Conservation (phyloP, 2,329 filamentous ascomycete genomes). For the Xylariaceae sp. region DNA sequence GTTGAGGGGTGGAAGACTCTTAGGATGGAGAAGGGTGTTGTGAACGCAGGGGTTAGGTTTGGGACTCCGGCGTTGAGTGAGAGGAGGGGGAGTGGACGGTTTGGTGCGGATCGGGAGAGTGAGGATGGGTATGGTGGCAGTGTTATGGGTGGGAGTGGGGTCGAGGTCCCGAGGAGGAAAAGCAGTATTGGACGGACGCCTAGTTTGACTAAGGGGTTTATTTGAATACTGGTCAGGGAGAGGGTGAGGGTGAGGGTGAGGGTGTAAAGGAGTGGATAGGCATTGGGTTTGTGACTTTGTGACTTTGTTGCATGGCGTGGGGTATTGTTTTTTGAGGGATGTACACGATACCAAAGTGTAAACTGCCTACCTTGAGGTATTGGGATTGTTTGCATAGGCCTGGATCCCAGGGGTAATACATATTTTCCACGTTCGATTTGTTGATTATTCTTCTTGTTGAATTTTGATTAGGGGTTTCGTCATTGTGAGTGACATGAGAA, state of each 20-base stretch:
- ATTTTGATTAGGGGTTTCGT: no score
- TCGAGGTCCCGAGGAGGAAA: conserved; percentile 62
- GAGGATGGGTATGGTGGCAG: conserved; percentile 31
- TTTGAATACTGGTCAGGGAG: no score
- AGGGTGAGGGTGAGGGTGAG: neutral
- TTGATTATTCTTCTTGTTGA: no score
- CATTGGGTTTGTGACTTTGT: conserved; percentile 2
- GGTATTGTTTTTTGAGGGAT: no score
- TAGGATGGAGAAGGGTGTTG: conserved; percentile 56
- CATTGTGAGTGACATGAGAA: neutral
- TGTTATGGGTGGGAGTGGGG: conserved; percentile 27
- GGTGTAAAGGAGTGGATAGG: neutral
- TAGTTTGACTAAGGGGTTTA: conserved; percentile 75
- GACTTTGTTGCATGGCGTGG: conserved; percentile 1
- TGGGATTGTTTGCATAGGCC: no score
- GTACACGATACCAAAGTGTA: no score
- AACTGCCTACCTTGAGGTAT: no score
- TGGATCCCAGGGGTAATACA: no score
- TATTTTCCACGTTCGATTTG: no score
- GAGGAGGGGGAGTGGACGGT: conserved; percentile 44
- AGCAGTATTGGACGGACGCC: conserved; percentile 59
- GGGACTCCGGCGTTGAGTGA: conserved; percentile 22
- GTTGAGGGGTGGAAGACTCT: conserved; percentile 80
- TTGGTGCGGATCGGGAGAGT: conserved; percentile 37
- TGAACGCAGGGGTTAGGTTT: conserved; percentile 24